Base-by-base conservation (phyloP, 306 rosid genomes). In the Prunus mume region DNA sequence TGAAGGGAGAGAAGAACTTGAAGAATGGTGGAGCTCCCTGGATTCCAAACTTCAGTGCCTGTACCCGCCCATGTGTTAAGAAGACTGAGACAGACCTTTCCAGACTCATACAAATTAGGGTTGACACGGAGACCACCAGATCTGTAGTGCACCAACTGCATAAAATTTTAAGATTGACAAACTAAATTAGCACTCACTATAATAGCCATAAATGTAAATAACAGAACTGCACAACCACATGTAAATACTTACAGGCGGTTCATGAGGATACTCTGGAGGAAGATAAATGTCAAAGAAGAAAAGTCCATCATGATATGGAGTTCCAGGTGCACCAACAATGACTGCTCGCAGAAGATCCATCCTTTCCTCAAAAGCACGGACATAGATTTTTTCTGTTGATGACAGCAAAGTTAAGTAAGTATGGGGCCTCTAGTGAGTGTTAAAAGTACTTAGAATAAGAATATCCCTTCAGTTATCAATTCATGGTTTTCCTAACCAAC, bases 1-100 rank as follows among this genome's bases (percentile, higher is more conserved):
- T 92, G 99, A 61, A 96, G 91, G 74, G 99, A 96, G 80, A 96
- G 89, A 80, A 96, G 99, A 85, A 96, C 90, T 83, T 96, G 99
- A 72, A 96, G 98, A 80, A 92, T 80, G 24, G 92, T 91, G 56
- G 97, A 91, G 76, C 80, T 73, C 83, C 75, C 89, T 13, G 98
- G 91, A 83, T 84, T 89, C 99, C 99, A 96, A 75, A 91, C 92
- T 87, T 96, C 99, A 22, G 86, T 74, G 43, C 86, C 84, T 0
- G 90, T 78, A 61, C 99, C 99, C 0, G 89, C 78, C 99, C 98
- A 92, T 0, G 99, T 96, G 49, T 96, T 96, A 43, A 96, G 87
- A 38, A 96, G 93, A 77, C 99, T 92, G 68, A 96, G 83, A 83
- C 99, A 96, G 82, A 96, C 97, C 84, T 92, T 92, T 38, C 99